These are phyloP conservation scores for Candolleomyces aberdarensis DNA, from an alignment of 768 basidiomycete genomes.

Conservation along the genomic window DNA sequence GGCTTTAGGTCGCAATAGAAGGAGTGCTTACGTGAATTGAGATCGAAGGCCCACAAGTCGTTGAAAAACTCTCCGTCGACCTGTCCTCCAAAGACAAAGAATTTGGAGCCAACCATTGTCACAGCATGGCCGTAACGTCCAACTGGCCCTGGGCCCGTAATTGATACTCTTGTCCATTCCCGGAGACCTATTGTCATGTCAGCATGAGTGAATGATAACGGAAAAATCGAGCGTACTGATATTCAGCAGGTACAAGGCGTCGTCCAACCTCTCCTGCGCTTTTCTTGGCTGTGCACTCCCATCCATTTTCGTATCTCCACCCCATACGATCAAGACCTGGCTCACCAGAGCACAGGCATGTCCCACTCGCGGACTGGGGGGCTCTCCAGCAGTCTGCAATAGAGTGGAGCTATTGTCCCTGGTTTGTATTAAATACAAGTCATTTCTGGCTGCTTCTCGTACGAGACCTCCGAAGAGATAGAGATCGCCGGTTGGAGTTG, in stretches of 20 bases:
- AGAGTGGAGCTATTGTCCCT: slow-evolving; percentile 76
- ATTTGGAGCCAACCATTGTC: slow-evolving; percentile 85
- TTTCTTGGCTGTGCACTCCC: slow-evolving; percentile 14
- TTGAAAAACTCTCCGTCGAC: slow-evolving; percentile 93
- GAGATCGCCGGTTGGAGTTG: slow-evolving; percentile 82
- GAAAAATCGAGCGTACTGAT: slow-evolving; percentile 59
- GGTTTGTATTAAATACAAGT: slow-evolving; percentile 87
- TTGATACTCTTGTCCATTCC: slow-evolving; percentile 90
- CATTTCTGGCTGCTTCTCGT: slow-evolving; percentile 83
- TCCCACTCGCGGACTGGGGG: slow-evolving; percentile 89
- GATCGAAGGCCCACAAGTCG: slow-evolving; percentile 94
- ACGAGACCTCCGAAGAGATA: slow-evolving; percentile 98
- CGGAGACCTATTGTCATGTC: slow-evolving; percentile 60
- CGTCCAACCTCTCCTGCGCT: slow-evolving; percentile 78
- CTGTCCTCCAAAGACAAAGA: slow-evolving; percentile 96
- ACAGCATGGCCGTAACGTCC: slow-evolving; percentile 97
- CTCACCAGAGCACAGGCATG: slow-evolving; percentile 96
- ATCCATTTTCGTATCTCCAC: slow-evolving; percentile 92
- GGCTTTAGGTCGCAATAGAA: not conserved
- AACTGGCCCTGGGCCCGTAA: slow-evolving; percentile 71
- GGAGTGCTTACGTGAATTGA: slow-evolving; percentile 71
- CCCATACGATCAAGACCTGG: slow-evolving; percentile 96
- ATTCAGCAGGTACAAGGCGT: slow-evolving; percentile 91
- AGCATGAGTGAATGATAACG: slow-evolving; percentile 1
- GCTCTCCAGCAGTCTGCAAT: slow-evolving; percentile 84